Base-by-base conservation (phyloP, 2,329 filamentous ascomycete species). In the Alternaria metachromatica region DNA sequence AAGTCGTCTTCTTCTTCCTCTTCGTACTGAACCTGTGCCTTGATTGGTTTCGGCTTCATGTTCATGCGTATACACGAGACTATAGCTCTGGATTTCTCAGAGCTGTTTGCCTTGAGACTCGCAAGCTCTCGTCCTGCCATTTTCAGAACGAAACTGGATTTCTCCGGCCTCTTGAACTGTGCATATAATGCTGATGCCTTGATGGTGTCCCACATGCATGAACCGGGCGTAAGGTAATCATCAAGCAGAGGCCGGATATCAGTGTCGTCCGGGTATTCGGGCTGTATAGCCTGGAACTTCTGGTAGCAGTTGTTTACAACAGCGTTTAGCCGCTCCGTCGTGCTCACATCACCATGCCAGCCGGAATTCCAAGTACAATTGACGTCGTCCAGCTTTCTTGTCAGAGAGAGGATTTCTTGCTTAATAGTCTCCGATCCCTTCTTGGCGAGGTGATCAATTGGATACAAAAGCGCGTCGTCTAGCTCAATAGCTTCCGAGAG, bases 111-210 rank as follows among this genome's bases (percentile, higher is more conserved):
- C 57, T 84, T 84, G 15, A 83, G 60, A 21, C 70, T 62, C 10
- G 75, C 78, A 3, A 84, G 71, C 60, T 83, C 79, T 12, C 65
- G 61, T 6, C 82, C 82, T 0, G 82, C 82, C 66, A 83, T 77
- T 23, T 69, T 63, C 50, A 79, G 83, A 1, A 81, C 74, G 28
- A 84, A 78, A 0, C 66, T 65, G 6, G 41, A 30, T 13, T 69
- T 68, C 4, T 65, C 64, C 6, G 72, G 69, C n/a, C 13, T 21
- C 6, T 6, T n/a, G 18, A 75, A 75, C 0, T 54, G 62, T 5
- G 67, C 67, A 28, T 81, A 82, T 3, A 84, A 58, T 1, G 80
- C 72, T 1, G 83, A 85, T 2, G 85, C 84, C 49, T 81, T 82
- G 6, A 87, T 68, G 0, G 80, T 63, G 1, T 82, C 78, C 85